A percentile compares a stretch with the other conserved stretches of the same genome.
phyloP scores from a whole-genome alignment of 805 yeast species.

The Pichia nanzhaoensis region DNA sequence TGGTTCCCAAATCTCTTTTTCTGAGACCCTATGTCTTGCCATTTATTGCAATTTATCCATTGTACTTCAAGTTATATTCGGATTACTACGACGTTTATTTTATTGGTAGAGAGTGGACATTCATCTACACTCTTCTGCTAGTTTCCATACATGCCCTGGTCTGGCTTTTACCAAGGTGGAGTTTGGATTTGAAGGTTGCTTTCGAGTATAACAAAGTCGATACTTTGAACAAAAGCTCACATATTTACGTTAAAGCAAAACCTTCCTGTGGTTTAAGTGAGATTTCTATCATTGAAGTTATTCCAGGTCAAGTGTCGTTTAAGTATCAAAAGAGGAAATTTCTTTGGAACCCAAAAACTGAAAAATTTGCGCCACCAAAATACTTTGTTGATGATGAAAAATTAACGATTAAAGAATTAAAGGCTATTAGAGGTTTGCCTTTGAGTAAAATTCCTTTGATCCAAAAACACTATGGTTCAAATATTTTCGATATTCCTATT shows the following conservation, averaged over 20 bases:
- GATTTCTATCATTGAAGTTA: conserved; percentile 52
- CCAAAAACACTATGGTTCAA: conserved; percentile 66
- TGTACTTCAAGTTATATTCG: conserved; percentile 57
- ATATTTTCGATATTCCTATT: conserved; percentile 89
- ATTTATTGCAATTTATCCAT: conserved; percentile 70
- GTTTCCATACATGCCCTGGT: conserved; percentile 67
- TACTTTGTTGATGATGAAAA: conserved; percentile 63
- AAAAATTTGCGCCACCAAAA: conserved; percentile 71
- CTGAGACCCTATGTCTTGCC: conserved; percentile 79
- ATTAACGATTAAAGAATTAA: conserved; percentile 53
- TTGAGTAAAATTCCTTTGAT: conserved; percentile 30
- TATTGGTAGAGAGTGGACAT: conserved; percentile 93
- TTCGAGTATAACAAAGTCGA: conserved; percentile 60
- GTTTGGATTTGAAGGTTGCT: conserved; percentile 54
- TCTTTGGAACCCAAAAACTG: conserved; percentile 49
- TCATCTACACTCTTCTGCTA: conserved; percentile 72
- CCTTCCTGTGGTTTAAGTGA: conserved; percentile 84
- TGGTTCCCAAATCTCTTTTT: conserved; percentile 56
- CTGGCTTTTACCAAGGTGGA: conserved; percentile 94
- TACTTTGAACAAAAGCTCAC: conserved; percentile 55
- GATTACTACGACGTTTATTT: conserved; percentile 73
- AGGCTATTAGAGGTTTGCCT: conserved; percentile 34
- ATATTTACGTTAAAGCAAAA: conserved; percentile 71
- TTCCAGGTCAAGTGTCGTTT: conserved; percentile 60
- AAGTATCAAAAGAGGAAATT: conserved; percentile 90